These are phyloP conservation scores for Penicillium polonicum DNA, from an alignment of 2,329 filamentous ascomycete genomes.

Conservation along the genomic window DNA sequence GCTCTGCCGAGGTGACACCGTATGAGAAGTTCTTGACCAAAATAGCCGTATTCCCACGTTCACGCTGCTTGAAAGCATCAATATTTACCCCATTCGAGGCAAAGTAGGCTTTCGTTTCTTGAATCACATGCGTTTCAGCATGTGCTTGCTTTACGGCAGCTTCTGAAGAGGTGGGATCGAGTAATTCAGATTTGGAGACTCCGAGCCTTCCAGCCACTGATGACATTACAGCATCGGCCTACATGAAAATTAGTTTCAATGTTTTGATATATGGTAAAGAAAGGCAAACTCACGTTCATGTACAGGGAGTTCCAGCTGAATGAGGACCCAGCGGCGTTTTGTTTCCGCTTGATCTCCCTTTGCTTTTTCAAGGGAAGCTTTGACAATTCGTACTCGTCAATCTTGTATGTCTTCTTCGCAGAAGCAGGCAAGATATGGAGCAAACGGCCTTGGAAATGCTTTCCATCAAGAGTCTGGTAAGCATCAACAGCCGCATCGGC, in stretches of 20 bases:
- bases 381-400: constrained; percentile 86
- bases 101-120: constrained; percentile 94
- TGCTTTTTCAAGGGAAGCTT: constrained; percentile 95
- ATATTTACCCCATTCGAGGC: constrained; percentile 83
- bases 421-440: constrained; percentile 85
- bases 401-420: constrained; percentile 73
- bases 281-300: constrained; percentile 69
- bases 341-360: constrained; percentile 80
- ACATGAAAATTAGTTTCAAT: constrained; percentile 21
- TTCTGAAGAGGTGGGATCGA: constrained; percentile 94
- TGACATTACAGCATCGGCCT: constrained; percentile 81
- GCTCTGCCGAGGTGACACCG: constrained; percentile 74
- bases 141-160: constrained; percentile 95
- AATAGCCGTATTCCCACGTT: constrained; percentile 82
- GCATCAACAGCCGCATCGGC: constrained; percentile 73
- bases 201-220: constrained; percentile 84
- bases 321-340: constrained; percentile 70
- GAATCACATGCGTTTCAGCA: constrained; percentile 92
- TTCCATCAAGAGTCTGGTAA: constrained; percentile 75
- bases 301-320: constrained; percentile 99
- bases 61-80: constrained; percentile 80
- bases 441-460: constrained; percentile 87
- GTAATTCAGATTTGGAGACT: constrained; percentile 82
- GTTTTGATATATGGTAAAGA: background rate
- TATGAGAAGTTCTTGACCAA: constrained; percentile 94